Evolutionary conservation across 345 rosid genomes (phyloP), one percentile per base, ranked within the genome.

Genomic region (Aquilaria malaccensis): DNA sequence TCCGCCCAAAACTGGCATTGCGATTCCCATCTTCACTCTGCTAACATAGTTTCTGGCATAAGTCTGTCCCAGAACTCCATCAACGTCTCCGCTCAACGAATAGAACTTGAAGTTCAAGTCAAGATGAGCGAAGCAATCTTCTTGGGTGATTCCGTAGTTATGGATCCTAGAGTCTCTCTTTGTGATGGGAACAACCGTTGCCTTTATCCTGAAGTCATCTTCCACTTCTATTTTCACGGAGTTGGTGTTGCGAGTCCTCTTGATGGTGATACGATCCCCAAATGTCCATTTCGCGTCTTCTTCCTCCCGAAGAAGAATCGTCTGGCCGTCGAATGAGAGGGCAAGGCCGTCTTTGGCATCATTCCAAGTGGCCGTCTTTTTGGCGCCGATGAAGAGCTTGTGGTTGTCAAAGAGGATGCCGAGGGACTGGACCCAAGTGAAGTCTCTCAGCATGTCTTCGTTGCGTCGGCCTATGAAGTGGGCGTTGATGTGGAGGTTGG

Each of bases 81-180:
- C 77, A 2, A 81, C 87, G 11, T 78, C 52, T 11, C 76, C 82
- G 41, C 76, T 79, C 32, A 86, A 45, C 10, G 65, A 67, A 57
- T 77, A 66, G 68, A 86, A 84, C 65, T 79, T 81, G 69, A 89
- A 86, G 22, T 87, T 75, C 13, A 86, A 61, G 61, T 89, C 91
- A 29, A 89, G 77, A 65, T 84, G 94, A 60, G 87, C 84, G 43
- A 82, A 81, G 61, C 85, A 82, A 55, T 86, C 89, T n/a, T 84
- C 84, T 45, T 71, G 68, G 2, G 75, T 70, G 15, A 87, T 76
- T 43, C 80, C 83, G 48, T 82, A 86, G 62, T 79, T 76, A 68
- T 77, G 88, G 62, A 80, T 71, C 72, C 77, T 70, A 12, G 85
- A 82, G 29, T 86, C 89, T 58, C 77, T 69, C 65, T 76, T 71